Conservation (phyloP, 805 yeast species). For the Candida awuae region DNA sequence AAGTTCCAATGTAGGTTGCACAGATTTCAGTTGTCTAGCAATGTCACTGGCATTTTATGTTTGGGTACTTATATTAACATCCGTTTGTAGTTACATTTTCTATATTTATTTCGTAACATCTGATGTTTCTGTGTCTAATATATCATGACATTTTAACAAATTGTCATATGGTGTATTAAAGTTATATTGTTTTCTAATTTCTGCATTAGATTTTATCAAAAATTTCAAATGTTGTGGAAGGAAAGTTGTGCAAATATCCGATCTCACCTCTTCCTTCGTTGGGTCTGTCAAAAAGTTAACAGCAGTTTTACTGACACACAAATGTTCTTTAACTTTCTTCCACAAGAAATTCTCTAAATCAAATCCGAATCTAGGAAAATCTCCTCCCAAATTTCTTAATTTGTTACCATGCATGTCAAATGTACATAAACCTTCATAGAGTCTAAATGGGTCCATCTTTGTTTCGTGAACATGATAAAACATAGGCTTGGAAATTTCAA, state of each 20-base stretch:
- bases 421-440: conserved; percentile 16
- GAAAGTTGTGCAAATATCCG: background rate
- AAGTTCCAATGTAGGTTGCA: no score
- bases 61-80: no score
- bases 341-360: conserved; percentile 39
- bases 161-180: no score
- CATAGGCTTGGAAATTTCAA: conserved; percentile 15
- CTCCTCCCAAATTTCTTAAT: conserved; percentile 5
- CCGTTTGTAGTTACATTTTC: no score
- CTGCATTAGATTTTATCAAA: no score
- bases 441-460: conserved; percentile 38
- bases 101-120: no score
- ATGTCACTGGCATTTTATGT: no score
- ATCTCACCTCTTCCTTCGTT: background rate
- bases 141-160: no score
- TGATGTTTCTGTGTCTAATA: no score
- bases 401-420: conserved; percentile 17
- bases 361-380: conserved; percentile 4
- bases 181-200: no score
- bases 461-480: conserved; percentile 40
- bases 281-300: conserved; percentile 30
- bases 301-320: conserved; percentile 36
- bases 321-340: conserved; percentile 67
- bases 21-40: no score
- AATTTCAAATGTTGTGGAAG: no score